Evolutionary conservation across 2,329 filamentous ascomycete genomes (phyloP), one percentile per base, ranked within the genome.

Genomic region (Didymella pomorum): DNA sequence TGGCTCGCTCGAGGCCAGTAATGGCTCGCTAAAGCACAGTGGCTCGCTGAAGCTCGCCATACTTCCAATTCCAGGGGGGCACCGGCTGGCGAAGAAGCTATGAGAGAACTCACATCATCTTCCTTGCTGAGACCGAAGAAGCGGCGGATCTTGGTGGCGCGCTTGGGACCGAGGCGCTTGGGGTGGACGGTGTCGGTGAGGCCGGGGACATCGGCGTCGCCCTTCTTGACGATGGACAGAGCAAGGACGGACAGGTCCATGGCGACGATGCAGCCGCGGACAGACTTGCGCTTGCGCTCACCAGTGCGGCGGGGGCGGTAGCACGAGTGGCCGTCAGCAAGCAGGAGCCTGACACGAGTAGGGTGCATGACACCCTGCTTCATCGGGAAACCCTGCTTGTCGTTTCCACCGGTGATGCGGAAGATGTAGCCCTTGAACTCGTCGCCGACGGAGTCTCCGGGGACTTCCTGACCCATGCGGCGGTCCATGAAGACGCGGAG

Each of bases 361-460:
- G 95, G 93, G 83, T 96, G 91, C 88, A 99, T 94, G 82, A 96
- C 91, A 87, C 95, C 95, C 90, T 99, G 96, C 93, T 99, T 99
- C 95, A 99, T 99, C 76, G 95, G 95, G 89, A 99, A 99, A 86
- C 95, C 95, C 88, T 99, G 96, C 92, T 99, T 99, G 91, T 99
- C 95, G 91, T 99, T 99, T 81, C 96, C 95, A 79, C 95, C 96
- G 78, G 95, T 99, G 86, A 99, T 98, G 81, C 89, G 90, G 90
- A 99, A 93, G 86, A 99, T 89, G 87, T 99, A 99, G 83, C 95
- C 95, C 88, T 97, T 97, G 91, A 96, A 99, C 86, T 99, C 95
- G 80, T 98, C 93, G 79, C 95, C 95, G 78, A 99, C 87, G 80
- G 89, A 90, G 86, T 99, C 96, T 78, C 90, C 95, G 75, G 91